Base-by-base conservation (phyloP, 2,329 filamentous ascomycete species). In the Ascochyta viciae-villosae region DNA sequence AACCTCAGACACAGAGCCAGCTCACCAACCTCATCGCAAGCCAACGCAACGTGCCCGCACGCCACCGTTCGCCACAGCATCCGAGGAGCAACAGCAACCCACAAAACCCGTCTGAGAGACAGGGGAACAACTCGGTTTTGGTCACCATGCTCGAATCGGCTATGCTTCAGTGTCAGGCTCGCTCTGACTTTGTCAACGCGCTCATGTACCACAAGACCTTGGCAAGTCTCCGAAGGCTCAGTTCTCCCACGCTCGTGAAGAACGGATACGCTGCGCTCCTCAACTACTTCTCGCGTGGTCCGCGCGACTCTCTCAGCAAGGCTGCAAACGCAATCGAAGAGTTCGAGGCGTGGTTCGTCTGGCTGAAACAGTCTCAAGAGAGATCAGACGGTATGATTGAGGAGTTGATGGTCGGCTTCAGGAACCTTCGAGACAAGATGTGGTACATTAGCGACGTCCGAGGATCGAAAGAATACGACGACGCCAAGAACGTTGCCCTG, bases 381-480 rank as follows among this genome's bases (percentile, higher is more conserved):
- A 85, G 89, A 3, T 87, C 92, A 43, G 91, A 94, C 66, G 84
- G 83, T 3, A 83, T 87, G 12, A 88, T 93, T 33, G 89, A 92
- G 37, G 82, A 86, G 5, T 90, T 92, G 85, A 89, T 91, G 82
- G 82, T 83, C 55, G 86, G 86, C 5, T 82, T 95, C 34, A 86
- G 88, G 54, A 87, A 89, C 22, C 82, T 97, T 35, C 87, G 95
- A 38, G 91, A 96, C 74, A 98, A 98, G 81, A 96, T 98, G 91
- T 99, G 95, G 95, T 99, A 96, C 73, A 90, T 95, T 57, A 94
- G 91, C 1, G 92, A 97, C 74, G 93, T 98, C 26, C 89, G 91
- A 60, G 93, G 94, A 67, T 97, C 95, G 4, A 90, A 88, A 44
- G 87, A 88, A 9, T 98, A 97, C 68, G 91, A 95, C 57, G 89